Evolutionary conservation across 129 eudicot genomes (phyloP).

Genomic region (Flaveria brownii): DNA sequence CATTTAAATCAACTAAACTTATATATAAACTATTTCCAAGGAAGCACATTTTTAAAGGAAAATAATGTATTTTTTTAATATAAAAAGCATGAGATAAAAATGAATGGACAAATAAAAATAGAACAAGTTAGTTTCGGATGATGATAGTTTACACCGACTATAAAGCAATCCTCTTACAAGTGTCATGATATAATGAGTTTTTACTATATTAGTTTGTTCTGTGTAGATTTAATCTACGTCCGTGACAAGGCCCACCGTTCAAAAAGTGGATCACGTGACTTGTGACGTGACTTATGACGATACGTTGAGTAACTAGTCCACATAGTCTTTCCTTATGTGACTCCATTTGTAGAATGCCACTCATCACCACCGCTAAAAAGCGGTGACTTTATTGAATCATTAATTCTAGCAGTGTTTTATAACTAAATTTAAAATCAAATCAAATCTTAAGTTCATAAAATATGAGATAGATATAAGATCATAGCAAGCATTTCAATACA

Average conservation of each 20-base stretch:
- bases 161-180: conserved; percentile 22
- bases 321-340: conserved; percentile 30
- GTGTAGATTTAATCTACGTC: conserved; percentile 24
- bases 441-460: conserved; percentile 22
- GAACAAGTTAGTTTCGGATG: conserved; percentile 34
- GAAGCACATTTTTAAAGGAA: not conserved
- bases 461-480: conserved; percentile 20
- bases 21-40: not conserved
- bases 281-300: conserved; percentile 39
- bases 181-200: conserved; percentile 22
- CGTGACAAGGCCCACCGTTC: conserved; percentile 31
- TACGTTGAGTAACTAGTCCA: conserved; percentile 18
- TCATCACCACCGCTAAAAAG: conserved; percentile 27
- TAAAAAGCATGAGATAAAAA: conserved; percentile 13
- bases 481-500: conserved; percentile 1
- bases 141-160: conserved; percentile 32
- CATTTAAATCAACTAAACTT: not conserved
- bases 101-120: conserved; percentile 22
- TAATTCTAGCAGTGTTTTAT: not conserved
- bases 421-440: not conserved
- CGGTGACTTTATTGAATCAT: conserved; percentile 28
- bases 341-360: conserved; percentile 19
- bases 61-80: not conserved
- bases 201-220: conserved; percentile 28
- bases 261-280: conserved; percentile 31